Evolutionary conservation across 176 grass and related monocot genomes (phyloP).

Genomic region (Lolium rigidum): DNA sequence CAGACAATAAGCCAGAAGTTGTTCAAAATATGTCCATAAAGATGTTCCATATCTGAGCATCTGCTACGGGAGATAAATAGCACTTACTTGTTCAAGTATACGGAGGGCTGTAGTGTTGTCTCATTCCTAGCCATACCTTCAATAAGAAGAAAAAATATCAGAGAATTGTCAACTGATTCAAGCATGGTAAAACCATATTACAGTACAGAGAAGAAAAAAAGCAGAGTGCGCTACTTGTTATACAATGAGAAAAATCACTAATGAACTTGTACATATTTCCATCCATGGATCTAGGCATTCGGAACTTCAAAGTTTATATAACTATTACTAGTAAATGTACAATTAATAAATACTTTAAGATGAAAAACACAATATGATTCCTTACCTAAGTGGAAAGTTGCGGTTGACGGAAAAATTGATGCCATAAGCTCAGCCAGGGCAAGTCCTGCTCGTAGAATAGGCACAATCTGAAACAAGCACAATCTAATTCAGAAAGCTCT

Average conservation of each 20-base stretch:
- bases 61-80: neutral
- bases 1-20: neutral
- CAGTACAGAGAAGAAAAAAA: constrained; percentile 15
- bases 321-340: neutral
- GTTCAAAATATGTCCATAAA: neutral
- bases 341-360: neutral
- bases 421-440: constrained; percentile 61
- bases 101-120: constrained; percentile 64
- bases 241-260: neutral
- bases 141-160: constrained; percentile 38
- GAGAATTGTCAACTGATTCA: constrained; percentile 6
- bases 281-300: neutral
- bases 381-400: constrained; percentile 76
- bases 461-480: constrained; percentile 55
- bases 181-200: neutral
- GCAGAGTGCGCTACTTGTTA: neutral
- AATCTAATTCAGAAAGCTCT: neutral
- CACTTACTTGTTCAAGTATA: constrained; percentile 82
- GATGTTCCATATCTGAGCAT: neutral
- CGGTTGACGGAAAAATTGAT: constrained; percentile 71
- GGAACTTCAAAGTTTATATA: neutral
- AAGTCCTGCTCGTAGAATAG: constrained; percentile 79
- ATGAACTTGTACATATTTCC: neutral
- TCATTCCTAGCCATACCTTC: constrained; percentile 77
- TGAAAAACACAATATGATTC: neutral